Conservation (phyloP, 768 basidiomycete species). For the Daedalea quercina region DNA sequence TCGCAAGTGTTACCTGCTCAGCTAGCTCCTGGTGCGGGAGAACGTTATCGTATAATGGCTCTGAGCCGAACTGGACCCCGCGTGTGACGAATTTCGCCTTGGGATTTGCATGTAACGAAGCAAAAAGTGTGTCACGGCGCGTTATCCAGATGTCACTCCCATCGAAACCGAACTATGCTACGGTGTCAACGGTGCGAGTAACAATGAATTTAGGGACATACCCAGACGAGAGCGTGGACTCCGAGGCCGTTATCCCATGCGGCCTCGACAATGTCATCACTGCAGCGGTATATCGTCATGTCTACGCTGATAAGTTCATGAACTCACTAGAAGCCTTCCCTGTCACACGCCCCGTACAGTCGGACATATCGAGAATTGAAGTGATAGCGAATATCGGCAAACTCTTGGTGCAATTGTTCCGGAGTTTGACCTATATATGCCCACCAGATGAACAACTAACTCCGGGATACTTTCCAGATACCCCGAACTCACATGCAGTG, state of each 20-base stretch:
- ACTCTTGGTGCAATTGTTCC: slow-evolving; percentile 43
- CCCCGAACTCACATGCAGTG: slow-evolving; percentile 42
- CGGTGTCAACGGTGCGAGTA: neutral
- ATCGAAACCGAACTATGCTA: slow-evolving; percentile 23
- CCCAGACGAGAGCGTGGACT: slow-evolving; percentile 72
- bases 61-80: slow-evolving; percentile 21
- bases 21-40: slow-evolving; percentile 16
- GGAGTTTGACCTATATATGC: slow-evolving; percentile 47
- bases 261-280: slow-evolving; percentile 57
- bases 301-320: neutral
- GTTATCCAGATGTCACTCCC: slow-evolving; percentile 17
- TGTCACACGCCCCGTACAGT: slow-evolving; percentile 36
- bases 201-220: slow-evolving; percentile 22
- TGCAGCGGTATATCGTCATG: slow-evolving; percentile 6
- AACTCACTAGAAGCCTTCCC: slow-evolving; percentile 31
- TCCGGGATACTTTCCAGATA: no score
- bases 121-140: slow-evolving; percentile 20
- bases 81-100: slow-evolving; percentile 19
- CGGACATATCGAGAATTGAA: slow-evolving; percentile 65
- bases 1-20: slow-evolving; percentile 17
- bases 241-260: slow-evolving; percentile 65
- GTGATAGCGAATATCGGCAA: slow-evolving; percentile 47
- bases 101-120: slow-evolving; percentile 21
- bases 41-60: slow-evolving; percentile 19
- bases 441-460: neutral